Conservation (phyloP, 1,139 yeast species). For the Pichia norvegensis region DNA sequence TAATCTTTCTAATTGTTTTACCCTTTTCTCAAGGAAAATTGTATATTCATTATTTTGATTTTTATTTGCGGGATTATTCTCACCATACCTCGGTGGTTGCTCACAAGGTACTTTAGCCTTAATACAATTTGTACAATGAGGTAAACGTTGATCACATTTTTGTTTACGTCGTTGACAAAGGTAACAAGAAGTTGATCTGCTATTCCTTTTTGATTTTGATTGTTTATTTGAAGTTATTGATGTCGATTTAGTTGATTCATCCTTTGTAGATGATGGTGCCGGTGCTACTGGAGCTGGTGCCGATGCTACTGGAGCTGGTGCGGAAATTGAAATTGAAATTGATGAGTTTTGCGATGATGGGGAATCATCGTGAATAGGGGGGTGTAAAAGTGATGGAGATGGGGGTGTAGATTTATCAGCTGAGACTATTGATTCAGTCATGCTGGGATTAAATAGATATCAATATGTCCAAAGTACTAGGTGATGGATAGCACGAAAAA, state of each 20-base stretch:
- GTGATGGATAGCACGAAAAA: too few species aligned
- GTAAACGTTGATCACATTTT: constrained; percentile 52
- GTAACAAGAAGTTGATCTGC: constrained; percentile 44
- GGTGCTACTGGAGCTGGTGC: background rate
- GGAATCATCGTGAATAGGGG: too few species aligned
- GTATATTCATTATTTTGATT: constrained; percentile 46
- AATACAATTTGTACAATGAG: constrained; percentile 54
- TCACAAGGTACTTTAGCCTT: constrained; percentile 50
- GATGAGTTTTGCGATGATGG: background rate
- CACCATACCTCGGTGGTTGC: constrained; percentile 49
- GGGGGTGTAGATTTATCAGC: background rate
- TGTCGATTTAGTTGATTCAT: too few species aligned
- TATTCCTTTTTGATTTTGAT: constrained; percentile 26
- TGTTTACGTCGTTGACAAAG: constrained; percentile 47
- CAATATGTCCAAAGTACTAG: too few species aligned
- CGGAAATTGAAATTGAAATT: background rate
- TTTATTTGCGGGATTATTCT: constrained; percentile 21
- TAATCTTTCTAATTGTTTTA: constrained; percentile 40
- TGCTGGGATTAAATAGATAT: too few species aligned
- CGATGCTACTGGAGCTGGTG: too few species aligned
- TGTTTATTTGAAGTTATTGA: background rate
- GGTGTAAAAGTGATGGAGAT: background rate
- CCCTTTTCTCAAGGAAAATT: constrained; percentile 41
- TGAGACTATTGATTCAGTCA: background rate
- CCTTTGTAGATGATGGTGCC: background rate